These are phyloP conservation scores for Anisodus tanguticus DNA, from an alignment of 257 asterid species.

Conservation along the genomic window DNA sequence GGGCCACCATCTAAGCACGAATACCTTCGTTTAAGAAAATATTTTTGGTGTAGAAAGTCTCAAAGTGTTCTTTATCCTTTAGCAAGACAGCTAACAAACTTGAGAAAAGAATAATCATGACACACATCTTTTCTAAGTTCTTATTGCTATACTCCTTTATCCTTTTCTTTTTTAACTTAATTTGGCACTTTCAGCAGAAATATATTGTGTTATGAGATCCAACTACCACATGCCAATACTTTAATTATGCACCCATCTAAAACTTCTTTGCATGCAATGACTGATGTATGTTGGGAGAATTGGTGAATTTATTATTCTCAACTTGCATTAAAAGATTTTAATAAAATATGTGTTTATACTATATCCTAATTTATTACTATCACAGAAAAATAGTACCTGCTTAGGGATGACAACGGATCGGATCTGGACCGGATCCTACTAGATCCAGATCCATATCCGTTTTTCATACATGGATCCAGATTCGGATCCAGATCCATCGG, in stretches of 20 bases:
- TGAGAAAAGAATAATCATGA: conserved; percentile 16
- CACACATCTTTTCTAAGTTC: conserved; percentile 9
- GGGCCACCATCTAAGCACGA: too few relatives aligned
- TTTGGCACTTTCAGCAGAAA: conserved; percentile 13
- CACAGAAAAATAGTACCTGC: neutral
- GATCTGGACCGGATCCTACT: too few relatives aligned
- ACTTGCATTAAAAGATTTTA: neutral
- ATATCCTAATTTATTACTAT: neutral
- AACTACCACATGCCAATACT: conserved; percentile 11
- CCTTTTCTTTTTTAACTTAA: neutral
- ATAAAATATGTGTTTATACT: neutral
- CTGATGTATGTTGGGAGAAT: neutral
- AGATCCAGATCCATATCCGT: too few relatives aligned
- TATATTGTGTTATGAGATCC: neutral
- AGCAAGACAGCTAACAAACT: neutral
- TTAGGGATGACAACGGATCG: too few relatives aligned
- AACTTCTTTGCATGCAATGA: neutral
- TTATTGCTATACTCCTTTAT: neutral
- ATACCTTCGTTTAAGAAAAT: too few relatives aligned
- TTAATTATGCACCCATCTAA: neutral
- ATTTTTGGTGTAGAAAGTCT: neutral
- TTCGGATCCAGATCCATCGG: too few relatives aligned
- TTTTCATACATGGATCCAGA: too few relatives aligned
- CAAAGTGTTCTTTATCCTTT: neutral
- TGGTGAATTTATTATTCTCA: neutral